Evolutionary conservation across 2,329 filamentous ascomycete genomes (phyloP).

Genomic region (Clonostachys rosea): DNA sequence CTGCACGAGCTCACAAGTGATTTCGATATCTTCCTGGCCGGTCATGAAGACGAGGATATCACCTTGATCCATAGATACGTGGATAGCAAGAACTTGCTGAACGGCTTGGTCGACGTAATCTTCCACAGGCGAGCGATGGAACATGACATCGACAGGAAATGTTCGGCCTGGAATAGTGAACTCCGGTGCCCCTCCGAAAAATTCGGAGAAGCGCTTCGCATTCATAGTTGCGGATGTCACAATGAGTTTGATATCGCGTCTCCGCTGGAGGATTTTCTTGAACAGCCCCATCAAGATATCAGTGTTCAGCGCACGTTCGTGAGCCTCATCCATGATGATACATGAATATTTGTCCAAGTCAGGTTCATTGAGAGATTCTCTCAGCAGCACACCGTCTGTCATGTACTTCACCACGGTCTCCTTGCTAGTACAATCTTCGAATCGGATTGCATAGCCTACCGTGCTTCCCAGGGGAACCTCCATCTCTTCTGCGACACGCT

Average conservation of each 20-base stretch:
- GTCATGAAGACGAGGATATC: slow-evolving; percentile 99
- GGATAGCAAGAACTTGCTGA: slow-evolving; percentile 91
- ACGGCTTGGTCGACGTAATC: slow-evolving; percentile 98
- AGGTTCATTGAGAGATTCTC: slow-evolving; percentile 88
- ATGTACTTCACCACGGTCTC: slow-evolving; percentile 98
- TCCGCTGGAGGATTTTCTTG: slow-evolving; percentile 89
- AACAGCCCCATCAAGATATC: slow-evolving; percentile 97
- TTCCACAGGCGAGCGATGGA: slow-evolving; percentile 88
- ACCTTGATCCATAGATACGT: slow-evolving; percentile 87
- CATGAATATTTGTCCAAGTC: slow-evolving; percentile 96
- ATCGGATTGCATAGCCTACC: slow-evolving; percentile 96
- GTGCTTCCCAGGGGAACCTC: slow-evolving; percentile 81
- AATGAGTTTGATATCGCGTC: slow-evolving; percentile 90
- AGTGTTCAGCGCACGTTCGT: slow-evolving; percentile 93
- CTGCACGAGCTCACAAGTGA: slow-evolving; percentile 87
- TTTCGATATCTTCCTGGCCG: slow-evolving; percentile 96
- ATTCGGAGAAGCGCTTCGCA: slow-evolving; percentile 89
- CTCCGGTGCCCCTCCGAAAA: slow-evolving; percentile 93
- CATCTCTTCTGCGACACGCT: slow-evolving; percentile 98
- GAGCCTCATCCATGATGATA: slow-evolving; percentile 99
- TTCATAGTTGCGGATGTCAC: slow-evolving; percentile 99
- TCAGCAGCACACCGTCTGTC: slow-evolving; percentile 92
- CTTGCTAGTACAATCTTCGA: slow-evolving; percentile 95
- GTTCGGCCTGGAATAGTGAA: slow-evolving; percentile 95
- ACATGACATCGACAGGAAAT: slow-evolving; percentile 96